Evolutionary conservation across 306 rosid genomes (phyloP).

Genomic region (Parietaria judaica): DNA sequence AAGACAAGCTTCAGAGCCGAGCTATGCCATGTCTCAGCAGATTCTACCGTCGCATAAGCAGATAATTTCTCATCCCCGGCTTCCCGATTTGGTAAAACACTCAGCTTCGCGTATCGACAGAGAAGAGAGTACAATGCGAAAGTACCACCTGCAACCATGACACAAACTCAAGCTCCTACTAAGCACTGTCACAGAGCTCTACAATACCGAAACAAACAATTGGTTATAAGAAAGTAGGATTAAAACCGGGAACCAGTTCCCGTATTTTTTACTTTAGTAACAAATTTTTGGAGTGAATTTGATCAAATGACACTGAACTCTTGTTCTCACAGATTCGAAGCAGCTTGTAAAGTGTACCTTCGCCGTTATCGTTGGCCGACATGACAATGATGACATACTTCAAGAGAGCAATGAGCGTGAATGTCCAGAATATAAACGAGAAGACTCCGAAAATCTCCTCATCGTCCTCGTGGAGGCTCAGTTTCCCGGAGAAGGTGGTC

Average conservation of each 20-base stretch:
- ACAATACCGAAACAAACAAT: background rate
- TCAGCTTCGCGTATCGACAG: conserved; percentile 52
- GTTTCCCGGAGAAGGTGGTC: conserved; percentile 68
- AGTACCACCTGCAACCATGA: conserved; percentile 53
- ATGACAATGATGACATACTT: conserved; percentile 69
- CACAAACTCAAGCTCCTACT: background rate
- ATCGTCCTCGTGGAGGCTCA: conserved; percentile 59
- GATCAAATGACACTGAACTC: too few relatives aligned
- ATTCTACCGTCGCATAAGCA: conserved; percentile 28
- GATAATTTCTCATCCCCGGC: conserved; percentile 44
- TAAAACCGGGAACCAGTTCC: too few relatives aligned
- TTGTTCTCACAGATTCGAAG: background rate
- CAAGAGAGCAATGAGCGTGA: conserved; percentile 66
- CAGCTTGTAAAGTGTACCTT: conserved; percentile 39
- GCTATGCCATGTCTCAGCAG: conserved; percentile 39
- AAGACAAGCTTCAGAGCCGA: conserved; percentile 40
- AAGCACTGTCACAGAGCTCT: too few relatives aligned
- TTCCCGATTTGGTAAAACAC: conserved; percentile 60
- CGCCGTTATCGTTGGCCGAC: conserved; percentile 74
- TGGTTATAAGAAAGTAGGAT: background rate
- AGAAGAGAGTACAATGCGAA: conserved; percentile 73
- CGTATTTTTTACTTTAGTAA: too few relatives aligned
- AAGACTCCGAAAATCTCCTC: conserved; percentile 72
- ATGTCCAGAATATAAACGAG: conserved; percentile 76
- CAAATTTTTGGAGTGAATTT: too few relatives aligned